Evolutionary conservation across 108 stramenopile genomes (phyloP).

Genomic region (Schizochytrium sp.): DNA sequence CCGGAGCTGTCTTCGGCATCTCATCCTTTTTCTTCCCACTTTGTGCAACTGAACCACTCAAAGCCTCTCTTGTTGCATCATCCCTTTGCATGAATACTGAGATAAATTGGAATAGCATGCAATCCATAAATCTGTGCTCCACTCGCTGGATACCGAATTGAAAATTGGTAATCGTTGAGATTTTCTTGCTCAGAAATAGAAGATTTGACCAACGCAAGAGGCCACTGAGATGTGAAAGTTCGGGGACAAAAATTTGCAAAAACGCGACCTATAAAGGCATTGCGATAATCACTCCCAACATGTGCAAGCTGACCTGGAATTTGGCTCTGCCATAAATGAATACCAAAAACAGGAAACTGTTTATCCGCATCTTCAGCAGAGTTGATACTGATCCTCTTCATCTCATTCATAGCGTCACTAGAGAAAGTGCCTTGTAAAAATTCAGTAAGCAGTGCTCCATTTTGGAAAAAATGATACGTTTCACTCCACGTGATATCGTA

Average conservation of each 20-base stretch:
- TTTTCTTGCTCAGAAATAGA: neutral
- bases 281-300: neutral
- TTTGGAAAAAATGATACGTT: neutral
- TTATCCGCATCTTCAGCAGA: too few species aligned
- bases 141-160: neutral
- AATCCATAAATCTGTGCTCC: too few species aligned
- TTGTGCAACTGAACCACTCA: too few species aligned
- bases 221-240: neutral
- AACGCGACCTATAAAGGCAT: neutral
- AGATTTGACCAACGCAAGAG: neutral
- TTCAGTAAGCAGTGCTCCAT: neutral
- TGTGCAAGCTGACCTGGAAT: neutral
- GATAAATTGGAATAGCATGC: too few species aligned
- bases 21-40: too few species aligned
- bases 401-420: too few species aligned
- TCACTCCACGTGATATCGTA: conserved; percentile 3
- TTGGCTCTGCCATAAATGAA: conserved; percentile 53
- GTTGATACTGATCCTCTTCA: too few species aligned
- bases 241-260: neutral
- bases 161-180: neutral
- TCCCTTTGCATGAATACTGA: too few species aligned
- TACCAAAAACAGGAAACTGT: neutral
- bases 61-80: too few species aligned
- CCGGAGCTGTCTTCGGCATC: too few species aligned
- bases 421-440: neutral